Percentiles rank a stretch among this genome's conserved stretches.
These are phyloP conservation scores for Cyberlindnera sargentensis DNA, from an alignment of 805 yeast genomes.

Conservation along the genomic window DNA sequence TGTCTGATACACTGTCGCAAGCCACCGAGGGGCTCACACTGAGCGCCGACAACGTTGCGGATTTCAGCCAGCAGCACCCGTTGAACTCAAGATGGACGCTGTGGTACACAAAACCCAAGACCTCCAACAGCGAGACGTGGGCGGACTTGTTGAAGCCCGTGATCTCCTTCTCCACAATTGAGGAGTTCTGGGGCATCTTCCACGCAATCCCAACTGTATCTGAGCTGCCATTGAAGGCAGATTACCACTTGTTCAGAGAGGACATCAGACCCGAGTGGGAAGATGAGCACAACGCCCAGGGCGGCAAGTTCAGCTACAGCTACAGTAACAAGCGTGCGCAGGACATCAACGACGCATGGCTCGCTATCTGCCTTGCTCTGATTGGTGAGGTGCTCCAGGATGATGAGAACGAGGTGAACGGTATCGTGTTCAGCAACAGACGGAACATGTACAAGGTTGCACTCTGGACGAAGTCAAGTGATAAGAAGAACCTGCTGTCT, in stretches of 20 bases:
- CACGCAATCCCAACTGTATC: conserved; percentile 88
- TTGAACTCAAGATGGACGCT: conserved; percentile 88
- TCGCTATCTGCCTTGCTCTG: conserved; percentile 76
- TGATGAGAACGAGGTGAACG: conserved; percentile 80
- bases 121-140: conserved; percentile 75
- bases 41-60: conserved; percentile 9
- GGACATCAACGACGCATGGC: conserved; percentile 86
- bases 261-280: conserved; percentile 99
- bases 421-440: conserved; percentile 87
- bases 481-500: conserved; percentile 53
- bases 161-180: conserved; percentile 85
- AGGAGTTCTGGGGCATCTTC: conserved; percentile 97
- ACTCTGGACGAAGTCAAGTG: conserved; percentile 85
- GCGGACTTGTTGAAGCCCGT: conserved; percentile 88
- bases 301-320: conserved; percentile 91
- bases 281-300: conserved; percentile 76
- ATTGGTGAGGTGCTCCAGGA: conserved; percentile 92
- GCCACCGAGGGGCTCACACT: conserved; percentile 22
- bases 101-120: conserved; percentile 95
- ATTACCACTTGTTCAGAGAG: conserved; percentile 90
- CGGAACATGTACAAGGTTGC: conserved; percentile 77
- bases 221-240: conserved; percentile 86
- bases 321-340: conserved; percentile 52
- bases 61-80: conserved; percentile 54
- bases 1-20: conserved; percentile 24